phyloP scores from a whole-genome alignment of 805 yeast species.

The Limtongozyma cylindracea region DNA sequence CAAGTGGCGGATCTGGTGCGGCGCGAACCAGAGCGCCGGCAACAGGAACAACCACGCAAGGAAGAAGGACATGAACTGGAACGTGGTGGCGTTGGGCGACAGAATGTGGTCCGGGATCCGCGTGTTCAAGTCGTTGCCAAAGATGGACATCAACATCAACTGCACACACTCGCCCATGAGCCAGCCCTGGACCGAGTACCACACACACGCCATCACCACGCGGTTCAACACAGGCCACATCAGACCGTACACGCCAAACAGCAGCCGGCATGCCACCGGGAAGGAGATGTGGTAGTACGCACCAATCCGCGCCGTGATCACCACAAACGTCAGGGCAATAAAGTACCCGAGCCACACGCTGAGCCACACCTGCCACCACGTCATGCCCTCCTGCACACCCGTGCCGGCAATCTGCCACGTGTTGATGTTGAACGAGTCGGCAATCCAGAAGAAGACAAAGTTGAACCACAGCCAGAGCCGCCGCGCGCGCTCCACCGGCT shows the following conservation, averaged over 20 bases:
- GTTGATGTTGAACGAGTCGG: slow-evolving; percentile 74
- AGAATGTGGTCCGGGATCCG: slow-evolving; percentile 39
- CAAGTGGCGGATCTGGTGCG: slow-evolving; percentile 61
- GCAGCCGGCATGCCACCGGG: slow-evolving; percentile 60
- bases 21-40: slow-evolving; percentile 63
- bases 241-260: slow-evolving; percentile 74
- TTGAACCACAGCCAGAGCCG: slow-evolving; percentile 77
- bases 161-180: slow-evolving; percentile 65
- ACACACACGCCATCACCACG: slow-evolving; percentile 66
- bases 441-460: slow-evolving; percentile 62
- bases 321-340: slow-evolving; percentile 43
- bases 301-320: slow-evolving; percentile 56
- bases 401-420: slow-evolving; percentile 86
- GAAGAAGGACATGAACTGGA: slow-evolving; percentile 52
- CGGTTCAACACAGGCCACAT: slow-evolving; percentile 77
- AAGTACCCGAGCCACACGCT: slow-evolving; percentile 72
- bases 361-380: slow-evolving; percentile 86
- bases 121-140: slow-evolving; percentile 29
- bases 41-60: slow-evolving; percentile 60
- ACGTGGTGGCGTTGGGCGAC: slow-evolving; percentile 39
- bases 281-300: slow-evolving; percentile 60
- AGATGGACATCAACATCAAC: slow-evolving; percentile 46
- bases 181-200: slow-evolving; percentile 78
- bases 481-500: slow-evolving; percentile 52
- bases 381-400: slow-evolving; percentile 39